Percentiles rank a stretch among this genome's conserved stretches.
Conservation (phyloP, 2,329 filamentous ascomycete genomes). For the Verticillium dahliae region DNA sequence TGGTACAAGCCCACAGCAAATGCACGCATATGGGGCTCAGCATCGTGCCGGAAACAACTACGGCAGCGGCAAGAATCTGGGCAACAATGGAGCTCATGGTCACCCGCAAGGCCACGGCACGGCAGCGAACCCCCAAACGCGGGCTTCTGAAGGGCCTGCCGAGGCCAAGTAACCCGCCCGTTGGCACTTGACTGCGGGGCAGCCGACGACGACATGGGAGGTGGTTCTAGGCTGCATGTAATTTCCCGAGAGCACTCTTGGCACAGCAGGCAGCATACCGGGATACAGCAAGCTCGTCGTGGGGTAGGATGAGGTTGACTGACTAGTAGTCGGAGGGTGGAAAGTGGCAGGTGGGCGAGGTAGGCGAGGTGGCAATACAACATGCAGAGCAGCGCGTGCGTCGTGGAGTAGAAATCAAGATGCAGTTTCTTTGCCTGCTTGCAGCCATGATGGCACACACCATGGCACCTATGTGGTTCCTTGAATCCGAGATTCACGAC, state of each 20-base stretch:
- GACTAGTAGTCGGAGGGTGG: background rate
- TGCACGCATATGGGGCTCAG: slow-evolving; percentile 55
- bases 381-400: too few relatives aligned
- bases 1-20: slow-evolving; percentile 59
- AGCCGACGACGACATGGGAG: background rate
- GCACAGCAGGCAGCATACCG: background rate
- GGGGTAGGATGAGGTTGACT: background rate
- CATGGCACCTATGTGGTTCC: too few relatives aligned
- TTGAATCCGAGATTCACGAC: too few relatives aligned
- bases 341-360: background rate
- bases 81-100: slow-evolving; percentile 25
- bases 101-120: slow-evolving; percentile 33
- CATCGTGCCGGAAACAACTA: slow-evolving; percentile 53
- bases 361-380: too few relatives aligned
- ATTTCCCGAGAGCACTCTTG: background rate
- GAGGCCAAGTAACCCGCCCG: slow-evolving; percentile 33
- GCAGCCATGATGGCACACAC: too few relatives aligned
- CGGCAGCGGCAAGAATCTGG: slow-evolving; percentile 38
- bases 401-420: too few relatives aligned
- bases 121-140: slow-evolving; percentile 22
- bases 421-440: too few relatives aligned
- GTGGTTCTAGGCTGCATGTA: background rate
- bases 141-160: slow-evolving; percentile 31
- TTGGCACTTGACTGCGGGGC: background rate
- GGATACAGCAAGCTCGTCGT: background rate